Conservation (phyloP, 495 filamentous ascomycete species). For the Sporormia fimetaria region DNA sequence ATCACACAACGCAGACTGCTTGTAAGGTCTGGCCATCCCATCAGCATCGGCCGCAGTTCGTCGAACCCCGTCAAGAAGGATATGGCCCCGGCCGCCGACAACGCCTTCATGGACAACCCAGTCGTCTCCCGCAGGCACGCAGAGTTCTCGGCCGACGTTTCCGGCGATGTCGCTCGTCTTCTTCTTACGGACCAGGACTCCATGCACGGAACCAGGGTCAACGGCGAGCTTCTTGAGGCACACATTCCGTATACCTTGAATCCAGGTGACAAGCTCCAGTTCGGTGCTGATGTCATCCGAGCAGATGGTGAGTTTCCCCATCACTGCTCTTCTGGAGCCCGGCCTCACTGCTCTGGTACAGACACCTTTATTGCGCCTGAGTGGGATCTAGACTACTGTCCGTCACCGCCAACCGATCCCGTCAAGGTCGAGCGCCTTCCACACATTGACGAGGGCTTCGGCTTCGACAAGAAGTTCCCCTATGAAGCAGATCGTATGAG, state of each 20-base stretch:
- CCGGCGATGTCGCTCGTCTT: conserved; percentile 7
- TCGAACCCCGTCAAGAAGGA: conserved; percentile 43
- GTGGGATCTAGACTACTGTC: too few species aligned
- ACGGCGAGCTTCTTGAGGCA: conserved; percentile 4
- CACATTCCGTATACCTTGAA: conserved; percentile 6
- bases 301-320: conserved; percentile 9
- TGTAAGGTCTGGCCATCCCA: conserved; percentile 6
- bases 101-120: conserved; percentile 67
- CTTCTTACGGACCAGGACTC: conserved; percentile 19
- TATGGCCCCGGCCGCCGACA: conserved; percentile 41
- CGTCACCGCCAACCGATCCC: too few species aligned
- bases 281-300: conserved; percentile 18
- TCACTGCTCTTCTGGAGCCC: background rate
- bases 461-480: too few species aligned
- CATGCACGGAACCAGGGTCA: conserved; percentile 25
- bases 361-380: background rate
- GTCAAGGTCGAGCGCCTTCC: too few species aligned
- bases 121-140: conserved; percentile 78
- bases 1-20: conserved; percentile 14
- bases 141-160: conserved; percentile 32
- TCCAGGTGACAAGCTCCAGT: conserved; percentile 21
- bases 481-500: too few species aligned
- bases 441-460: too few species aligned
- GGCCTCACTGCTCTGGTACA: background rate
- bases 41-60: conserved; percentile 50